Evolutionary conservation across 1,284 basidiomycete genomes (phyloP).

Genomic region (Ganoderma lucidum): DNA sequence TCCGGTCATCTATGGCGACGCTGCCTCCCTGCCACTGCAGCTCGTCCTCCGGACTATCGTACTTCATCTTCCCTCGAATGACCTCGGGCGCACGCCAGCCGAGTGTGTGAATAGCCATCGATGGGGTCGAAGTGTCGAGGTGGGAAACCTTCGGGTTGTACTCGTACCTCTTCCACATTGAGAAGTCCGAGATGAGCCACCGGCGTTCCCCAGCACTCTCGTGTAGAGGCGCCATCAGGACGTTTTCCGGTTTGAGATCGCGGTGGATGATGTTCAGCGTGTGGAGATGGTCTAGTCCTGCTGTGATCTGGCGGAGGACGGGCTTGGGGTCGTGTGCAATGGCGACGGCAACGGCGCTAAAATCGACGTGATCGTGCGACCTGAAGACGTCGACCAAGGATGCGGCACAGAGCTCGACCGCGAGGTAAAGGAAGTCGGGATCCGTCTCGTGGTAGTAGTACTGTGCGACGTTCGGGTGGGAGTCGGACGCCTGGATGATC

Average conservation of each 20-base stretch:
- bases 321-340: slow-evolving; percentile 85
- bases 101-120: slow-evolving; percentile 88
- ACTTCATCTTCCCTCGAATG: slow-evolving; percentile 87
- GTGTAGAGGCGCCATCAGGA: slow-evolving; percentile 77
- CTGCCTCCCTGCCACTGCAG: slow-evolving; percentile 73
- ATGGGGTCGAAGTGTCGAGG: slow-evolving; percentile 76
- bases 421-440: slow-evolving; percentile 95
- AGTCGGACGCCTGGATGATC: slow-evolving; percentile 94
- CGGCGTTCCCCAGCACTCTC: slow-evolving; percentile 60
- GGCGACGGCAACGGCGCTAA: slow-evolving; percentile 64
- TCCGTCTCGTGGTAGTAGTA: slow-evolving; percentile 98
- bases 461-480: slow-evolving; percentile 97
- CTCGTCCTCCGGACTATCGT: slow-evolving; percentile 78
- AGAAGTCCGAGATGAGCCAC: slow-evolving; percentile 97
- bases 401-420: slow-evolving; percentile 95
- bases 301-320: slow-evolving; percentile 88
- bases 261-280: slow-evolving; percentile 96
- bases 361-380: slow-evolving; percentile 75
- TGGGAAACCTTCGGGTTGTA: slow-evolving; percentile 91
- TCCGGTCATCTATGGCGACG: slow-evolving; percentile 43
- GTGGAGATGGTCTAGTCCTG: slow-evolving; percentile 91
- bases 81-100: slow-evolving; percentile 97
- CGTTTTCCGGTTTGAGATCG: slow-evolving; percentile 99
- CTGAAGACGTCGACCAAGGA: slow-evolving; percentile 90
- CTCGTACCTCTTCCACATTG: slow-evolving; percentile 91